Evolutionary conservation across 192 early-diverging fungal genomes (phyloP).

Genomic region (Dimargaris cristalligena): DNA sequence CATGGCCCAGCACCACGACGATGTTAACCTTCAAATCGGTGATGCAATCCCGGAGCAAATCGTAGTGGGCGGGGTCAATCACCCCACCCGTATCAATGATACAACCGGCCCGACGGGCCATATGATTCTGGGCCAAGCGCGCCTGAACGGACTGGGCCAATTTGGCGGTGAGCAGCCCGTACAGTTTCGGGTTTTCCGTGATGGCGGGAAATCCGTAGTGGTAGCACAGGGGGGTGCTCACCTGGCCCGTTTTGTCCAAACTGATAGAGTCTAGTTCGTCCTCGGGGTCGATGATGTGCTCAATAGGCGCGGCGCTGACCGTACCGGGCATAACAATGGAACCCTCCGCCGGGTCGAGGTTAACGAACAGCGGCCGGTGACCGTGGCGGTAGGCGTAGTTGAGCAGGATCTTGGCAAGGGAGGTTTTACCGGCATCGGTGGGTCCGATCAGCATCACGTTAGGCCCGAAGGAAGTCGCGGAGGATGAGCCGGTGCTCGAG

Average conservation of each 20-base stretch:
- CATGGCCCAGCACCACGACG: constrained; percentile 83
- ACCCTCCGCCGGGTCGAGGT: constrained; percentile 75
- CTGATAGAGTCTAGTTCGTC: constrained; percentile 54
- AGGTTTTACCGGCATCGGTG: constrained; percentile 83
- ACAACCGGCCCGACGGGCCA: constrained; percentile 50
- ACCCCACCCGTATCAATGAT: constrained; percentile 81
- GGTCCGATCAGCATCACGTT: constrained; percentile 81
- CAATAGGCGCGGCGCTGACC: constrained; percentile 56
- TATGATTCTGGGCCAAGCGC: constrained; percentile 39
- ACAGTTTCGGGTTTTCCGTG: constrained; percentile 63
- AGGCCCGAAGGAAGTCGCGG: constrained; percentile 6
- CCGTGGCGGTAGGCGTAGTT: constrained; percentile 71
- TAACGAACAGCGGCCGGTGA: constrained; percentile 61
- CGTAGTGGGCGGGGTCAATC: constrained; percentile 55
- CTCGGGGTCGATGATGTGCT: constrained; percentile 68
- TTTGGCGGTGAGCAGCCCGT: constrained; percentile 41
- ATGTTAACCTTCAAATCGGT: constrained; percentile 53
- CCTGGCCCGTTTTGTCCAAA: constrained; percentile 40
- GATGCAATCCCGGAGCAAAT: constrained; percentile 56
- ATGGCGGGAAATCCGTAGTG: constrained; percentile 78
- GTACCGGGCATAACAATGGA: constrained; percentile 76
- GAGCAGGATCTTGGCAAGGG: constrained; percentile 65
- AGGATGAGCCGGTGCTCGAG: not conserved
- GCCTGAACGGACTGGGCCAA: constrained; percentile 44
- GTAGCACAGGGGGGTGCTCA: constrained; percentile 55